phyloP scores from a whole-genome alignment of 495 filamentous ascomycete genomes.

The Thozetella sp. region DNA sequence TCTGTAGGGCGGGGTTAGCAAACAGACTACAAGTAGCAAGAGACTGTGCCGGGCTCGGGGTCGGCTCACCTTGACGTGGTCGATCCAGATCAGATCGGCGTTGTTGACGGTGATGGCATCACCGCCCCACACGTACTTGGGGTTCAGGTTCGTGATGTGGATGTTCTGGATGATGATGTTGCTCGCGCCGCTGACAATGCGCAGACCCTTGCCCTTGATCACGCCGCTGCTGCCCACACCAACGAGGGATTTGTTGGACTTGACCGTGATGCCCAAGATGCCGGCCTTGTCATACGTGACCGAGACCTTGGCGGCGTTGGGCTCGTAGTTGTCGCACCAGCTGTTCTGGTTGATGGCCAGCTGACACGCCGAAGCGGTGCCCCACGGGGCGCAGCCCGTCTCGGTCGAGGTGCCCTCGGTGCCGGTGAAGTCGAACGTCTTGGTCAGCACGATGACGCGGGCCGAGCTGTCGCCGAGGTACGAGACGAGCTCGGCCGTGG shows the following conservation, averaged over 20 bases:
- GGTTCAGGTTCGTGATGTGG: slow-evolving; percentile 29
- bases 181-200: slow-evolving; percentile 30
- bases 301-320: slow-evolving; percentile 14
- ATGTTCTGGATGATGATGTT: slow-evolving; percentile 39
- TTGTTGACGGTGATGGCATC: slow-evolving; percentile 34
- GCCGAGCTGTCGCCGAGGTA: slow-evolving; percentile 39
- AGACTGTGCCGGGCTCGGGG: background rate
- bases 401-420: slow-evolving; percentile 39
- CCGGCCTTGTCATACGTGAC: slow-evolving; percentile 42
- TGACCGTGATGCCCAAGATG: slow-evolving; percentile 27
- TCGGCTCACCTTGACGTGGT: slow-evolving; percentile 35
- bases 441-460: slow-evolving; percentile 49
- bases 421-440: slow-evolving; percentile 46
- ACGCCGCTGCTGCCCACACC: slow-evolving; percentile 32
- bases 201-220: slow-evolving; percentile 34
- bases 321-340: slow-evolving; percentile 38
- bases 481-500: slow-evolving; percentile 33
- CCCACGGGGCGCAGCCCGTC: slow-evolving; percentile 50
- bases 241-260: slow-evolving; percentile 34
- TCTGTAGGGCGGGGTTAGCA: slow-evolving; percentile 15
- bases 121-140: slow-evolving; percentile 40
- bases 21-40: background rate
- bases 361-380: slow-evolving; percentile 43
- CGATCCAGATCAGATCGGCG: slow-evolving; percentile 35
- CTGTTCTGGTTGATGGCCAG: slow-evolving; percentile 50